Conservation (phyloP, 768 basidiomycete genomes). For the Hericium coralloides region DNA sequence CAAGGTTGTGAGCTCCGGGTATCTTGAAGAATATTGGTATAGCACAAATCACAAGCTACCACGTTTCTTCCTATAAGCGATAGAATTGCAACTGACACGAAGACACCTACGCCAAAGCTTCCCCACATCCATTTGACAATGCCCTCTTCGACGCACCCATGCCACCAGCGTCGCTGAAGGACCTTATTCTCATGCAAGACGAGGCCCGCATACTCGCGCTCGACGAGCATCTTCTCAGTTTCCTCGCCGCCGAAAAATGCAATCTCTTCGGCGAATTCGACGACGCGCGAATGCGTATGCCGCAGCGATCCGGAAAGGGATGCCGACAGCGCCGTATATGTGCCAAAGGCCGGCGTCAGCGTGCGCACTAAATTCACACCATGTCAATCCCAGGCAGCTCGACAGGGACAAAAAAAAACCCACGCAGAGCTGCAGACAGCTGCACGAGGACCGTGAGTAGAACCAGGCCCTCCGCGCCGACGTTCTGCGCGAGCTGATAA, state of each 20-base stretch:
- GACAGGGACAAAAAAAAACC: constrained; percentile 22
- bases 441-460: constrained; percentile 81
- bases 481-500: constrained; percentile 87
- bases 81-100: neutral
- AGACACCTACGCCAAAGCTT: constrained; percentile 67
- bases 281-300: constrained; percentile 85
- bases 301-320: constrained; percentile 84
- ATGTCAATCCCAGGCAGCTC: no score
- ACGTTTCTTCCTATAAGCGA: neutral
- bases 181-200: constrained; percentile 82
- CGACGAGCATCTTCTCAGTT: constrained; percentile 85
- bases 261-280: constrained; percentile 83
- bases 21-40: constrained; percentile 90
- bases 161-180: constrained; percentile 76
- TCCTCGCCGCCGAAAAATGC: constrained; percentile 85
- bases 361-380: constrained; percentile 54
- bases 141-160: constrained; percentile 88
- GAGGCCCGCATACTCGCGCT: constrained; percentile 78
- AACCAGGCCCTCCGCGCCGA: constrained; percentile 88
- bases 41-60: constrained; percentile 75
- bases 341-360: constrained; percentile 86
- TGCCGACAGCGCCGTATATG: constrained; percentile 82
- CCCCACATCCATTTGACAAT: constrained; percentile 98
- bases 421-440: constrained; percentile 70
- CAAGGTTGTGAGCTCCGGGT: constrained; percentile 54